Evolutionary conservation across 208 protist genomes (phyloP).

Genomic region (Leishmania guyanensis): DNA sequence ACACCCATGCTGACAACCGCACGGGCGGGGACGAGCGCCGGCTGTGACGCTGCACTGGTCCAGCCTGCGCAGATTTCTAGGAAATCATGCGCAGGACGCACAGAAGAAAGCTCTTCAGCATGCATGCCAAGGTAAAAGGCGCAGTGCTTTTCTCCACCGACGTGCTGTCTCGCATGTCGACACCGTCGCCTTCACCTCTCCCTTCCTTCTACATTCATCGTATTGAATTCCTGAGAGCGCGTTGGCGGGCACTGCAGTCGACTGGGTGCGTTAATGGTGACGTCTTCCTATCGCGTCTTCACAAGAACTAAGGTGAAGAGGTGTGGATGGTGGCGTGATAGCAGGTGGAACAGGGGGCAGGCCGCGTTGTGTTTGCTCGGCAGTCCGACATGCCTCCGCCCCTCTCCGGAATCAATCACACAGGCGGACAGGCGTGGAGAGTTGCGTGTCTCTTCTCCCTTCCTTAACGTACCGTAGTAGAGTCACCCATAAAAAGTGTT

Average conservation of each 20-base stretch:
- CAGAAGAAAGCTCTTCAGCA: neutral
- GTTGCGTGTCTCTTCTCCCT: neutral
- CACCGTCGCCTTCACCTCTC: neutral
- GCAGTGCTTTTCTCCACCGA: neutral
- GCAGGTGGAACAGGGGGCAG: neutral
- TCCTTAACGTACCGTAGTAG: neutral
- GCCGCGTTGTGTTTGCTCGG: neutral
- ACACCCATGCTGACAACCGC: neutral
- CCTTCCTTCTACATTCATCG: neutral
- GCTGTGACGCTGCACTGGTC: neutral
- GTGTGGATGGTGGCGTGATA: neutral
- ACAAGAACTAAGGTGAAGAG: neutral
- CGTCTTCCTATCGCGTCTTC: neutral
- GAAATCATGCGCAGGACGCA: neutral
- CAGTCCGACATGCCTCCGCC: neutral
- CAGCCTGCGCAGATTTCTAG: neutral
- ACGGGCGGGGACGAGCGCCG: neutral
- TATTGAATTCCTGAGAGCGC: neutral
- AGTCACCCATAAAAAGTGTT: neutral
- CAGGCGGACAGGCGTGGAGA: neutral
- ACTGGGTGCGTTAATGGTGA: neutral
- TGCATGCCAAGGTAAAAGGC: no score
- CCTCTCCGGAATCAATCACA: neutral
- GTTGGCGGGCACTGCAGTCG: neutral
- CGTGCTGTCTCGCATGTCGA: neutral